Base-by-base conservation (phyloP, 2,329 filamentous ascomycete species). In the Colletotrichum nymphaeae region DNA sequence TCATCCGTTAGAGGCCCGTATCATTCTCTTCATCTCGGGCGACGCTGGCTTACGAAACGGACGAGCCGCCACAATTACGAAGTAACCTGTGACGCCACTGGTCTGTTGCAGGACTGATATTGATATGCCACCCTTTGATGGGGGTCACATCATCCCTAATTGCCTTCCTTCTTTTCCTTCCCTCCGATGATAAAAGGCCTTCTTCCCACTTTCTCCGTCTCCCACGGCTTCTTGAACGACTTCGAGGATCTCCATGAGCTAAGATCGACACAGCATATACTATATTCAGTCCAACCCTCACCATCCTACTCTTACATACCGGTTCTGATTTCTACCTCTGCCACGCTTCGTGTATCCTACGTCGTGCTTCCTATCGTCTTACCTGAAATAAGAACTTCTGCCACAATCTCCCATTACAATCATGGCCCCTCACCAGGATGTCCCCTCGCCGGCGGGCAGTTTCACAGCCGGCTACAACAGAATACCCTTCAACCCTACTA, bases 401-500 rank as follows among this genome's bases (percentile, higher is more conserved):
- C 46, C 19, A 62, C 56, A 30, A 8, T 35, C 56, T 52, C 49
- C 32, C 57, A 22, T 19, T n/a, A 19, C 35, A n/a, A 52, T 7
- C 72, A 87, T 87, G 86, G 78, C 85, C 74, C 86, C 85, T 52
- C 85, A 87, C 78, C 86, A 83, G 76, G 84, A 87, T 76, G 83
- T 84, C 37, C 83, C 83, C 28, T 87, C 85, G n/a, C 83, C 85
- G n/a, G 78, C 81, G 52, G 82, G 83, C 53, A 86, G 83, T 80
- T 87, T 84, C 77, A 82, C 83, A n/a, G 78, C 81, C 74, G 80
- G 81, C 63, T 86, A 86, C 77, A 82, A 83, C 76, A 76, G 78
- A 49, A 80, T 82, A 68, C 73, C 78, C 30, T 80, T 82, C 77
- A 81, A 82, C 63, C 75, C 80, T 46, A 63, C 79, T 55, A 78